Evolutionary conservation across 768 basidiomycete genomes (phyloP).

Genomic region (Hydnomerulius pinastri): DNA sequence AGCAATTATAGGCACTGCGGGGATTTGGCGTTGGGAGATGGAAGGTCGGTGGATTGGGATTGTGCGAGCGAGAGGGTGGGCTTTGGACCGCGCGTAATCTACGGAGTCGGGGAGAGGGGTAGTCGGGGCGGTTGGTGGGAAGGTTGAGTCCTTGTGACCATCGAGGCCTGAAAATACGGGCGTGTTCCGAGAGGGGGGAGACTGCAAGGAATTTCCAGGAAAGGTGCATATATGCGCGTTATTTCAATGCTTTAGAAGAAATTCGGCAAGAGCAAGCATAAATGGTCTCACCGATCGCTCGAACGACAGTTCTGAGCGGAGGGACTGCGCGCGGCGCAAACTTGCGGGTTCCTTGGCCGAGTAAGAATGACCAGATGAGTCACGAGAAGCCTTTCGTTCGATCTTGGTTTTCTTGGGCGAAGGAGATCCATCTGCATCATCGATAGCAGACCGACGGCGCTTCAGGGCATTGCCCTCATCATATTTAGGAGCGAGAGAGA

Average conservation of each 20-base stretch:
- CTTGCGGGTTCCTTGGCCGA: conserved; percentile 40
- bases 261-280: conserved; percentile 7
- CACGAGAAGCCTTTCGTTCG: conserved; percentile 1
- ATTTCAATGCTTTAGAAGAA: background rate
- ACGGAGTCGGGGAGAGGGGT: conserved; percentile 27
- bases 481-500: background rate
- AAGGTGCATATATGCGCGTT: conserved; percentile 10
- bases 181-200: conserved; percentile 5
- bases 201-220: conserved; percentile 11
- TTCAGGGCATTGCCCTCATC: conserved; percentile 7
- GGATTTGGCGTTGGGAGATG: conserved; percentile 8
- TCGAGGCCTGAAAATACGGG: background rate
- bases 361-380: conserved; percentile 8
- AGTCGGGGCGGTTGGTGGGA: conserved; percentile 23
- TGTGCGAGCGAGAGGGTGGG: conserved; percentile 27
- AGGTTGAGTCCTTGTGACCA: conserved; percentile 1
- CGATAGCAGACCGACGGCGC: conserved; percentile 13
- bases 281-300: conserved; percentile 7
- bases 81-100: conserved; percentile 21
- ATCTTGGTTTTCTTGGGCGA: conserved; percentile 23
- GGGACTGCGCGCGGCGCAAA: conserved; percentile 40
- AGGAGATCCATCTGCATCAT: background rate
- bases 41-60: conserved; percentile 7
- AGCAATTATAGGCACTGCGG: conserved; percentile 53
- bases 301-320: conserved; percentile 33